Evolutionary conservation across 805 yeast species (phyloP).

Genomic region (Diddensiella caesifluorescens): DNA sequence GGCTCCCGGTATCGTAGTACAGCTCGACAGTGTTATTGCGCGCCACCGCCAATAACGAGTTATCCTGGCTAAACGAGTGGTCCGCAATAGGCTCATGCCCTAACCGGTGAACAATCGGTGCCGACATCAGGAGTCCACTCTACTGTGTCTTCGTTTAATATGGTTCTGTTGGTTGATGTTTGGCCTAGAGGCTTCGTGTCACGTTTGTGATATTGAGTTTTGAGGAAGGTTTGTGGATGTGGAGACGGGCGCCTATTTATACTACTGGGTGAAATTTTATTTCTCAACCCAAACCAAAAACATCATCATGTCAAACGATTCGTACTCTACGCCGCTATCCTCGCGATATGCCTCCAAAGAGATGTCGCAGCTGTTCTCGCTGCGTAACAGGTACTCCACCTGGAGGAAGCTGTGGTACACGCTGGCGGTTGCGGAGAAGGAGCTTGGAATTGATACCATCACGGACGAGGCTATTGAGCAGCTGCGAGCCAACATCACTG

Average conservation of each 20-base stretch:
- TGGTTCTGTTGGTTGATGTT: neutral
- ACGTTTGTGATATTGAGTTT: no score
- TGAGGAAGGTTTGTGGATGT: no score
- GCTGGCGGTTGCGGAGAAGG: constrained; percentile 91
- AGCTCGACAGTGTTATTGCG: constrained; percentile 72
- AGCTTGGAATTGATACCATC: constrained; percentile 77
- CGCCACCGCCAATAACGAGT: constrained; percentile 68
- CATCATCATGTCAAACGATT: constrained; percentile 50
- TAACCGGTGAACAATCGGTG: constrained; percentile 34
- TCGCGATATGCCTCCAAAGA: constrained; percentile 97
- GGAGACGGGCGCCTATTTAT: constrained; percentile 1
- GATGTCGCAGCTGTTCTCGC: constrained; percentile 89
- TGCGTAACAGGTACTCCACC: constrained; percentile 90
- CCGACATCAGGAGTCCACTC: constrained; percentile 33
- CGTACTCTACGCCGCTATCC: constrained; percentile 87
- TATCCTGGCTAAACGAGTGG: constrained; percentile 77
- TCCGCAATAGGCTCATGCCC: constrained; percentile 86
- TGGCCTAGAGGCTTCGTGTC: no score
- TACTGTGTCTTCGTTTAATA: constrained; percentile 22
- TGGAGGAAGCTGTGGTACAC: constrained; percentile 98
- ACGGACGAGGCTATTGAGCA: constrained; percentile 88
- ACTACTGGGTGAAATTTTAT: neutral
- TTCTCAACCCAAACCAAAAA: constrained; percentile 1
- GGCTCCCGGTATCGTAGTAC: constrained; percentile 49
- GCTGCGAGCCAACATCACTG: constrained; percentile 68